Percentiles rank a stretch among this genome's conserved stretches.
These are phyloP conservation scores for Lunularia cruciata DNA, from an alignment of 225 moss, liverwort and hornwort species.

Conservation along the genomic window DNA sequence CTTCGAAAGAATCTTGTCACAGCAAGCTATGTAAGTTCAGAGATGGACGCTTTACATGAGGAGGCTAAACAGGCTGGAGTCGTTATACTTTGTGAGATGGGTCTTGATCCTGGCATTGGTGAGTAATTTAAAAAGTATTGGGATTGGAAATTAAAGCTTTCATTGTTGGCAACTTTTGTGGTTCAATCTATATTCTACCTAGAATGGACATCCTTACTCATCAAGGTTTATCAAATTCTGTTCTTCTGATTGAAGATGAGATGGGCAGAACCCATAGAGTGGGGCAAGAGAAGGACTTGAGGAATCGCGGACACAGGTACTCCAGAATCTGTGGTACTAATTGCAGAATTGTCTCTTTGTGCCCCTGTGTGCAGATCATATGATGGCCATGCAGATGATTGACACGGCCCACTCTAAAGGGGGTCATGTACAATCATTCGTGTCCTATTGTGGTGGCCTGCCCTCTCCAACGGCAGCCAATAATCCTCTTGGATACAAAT, in stretches of 20 bases:
- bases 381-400: constrained; percentile 99
- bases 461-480: constrained; percentile 90
- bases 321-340: not conserved
- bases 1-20: constrained; percentile 82
- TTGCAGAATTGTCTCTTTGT: not conserved
- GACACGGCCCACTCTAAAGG: constrained; percentile 71
- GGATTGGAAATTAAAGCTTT: no score
- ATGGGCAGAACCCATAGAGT: no score
- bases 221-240: no score
- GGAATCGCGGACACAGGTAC: not conserved
- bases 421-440: constrained; percentile 70
- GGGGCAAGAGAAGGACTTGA: no score
- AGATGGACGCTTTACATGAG: constrained; percentile 71
- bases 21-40: constrained; percentile 86
- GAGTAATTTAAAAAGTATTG: constrained; percentile 6
- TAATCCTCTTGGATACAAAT: constrained; percentile 94
- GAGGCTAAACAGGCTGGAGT: constrained; percentile 77
- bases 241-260: no score
- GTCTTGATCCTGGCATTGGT: constrained; percentile 96
- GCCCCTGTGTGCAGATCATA: constrained; percentile 70
- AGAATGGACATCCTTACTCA: no score
- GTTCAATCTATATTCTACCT: no score
- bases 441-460: constrained; percentile 91
- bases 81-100: constrained; percentile 92
- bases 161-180: no score